Conservation (phyloP, 1,284 basidiomycete genomes). For the Ceratorhiza oryzae-sativae region DNA sequence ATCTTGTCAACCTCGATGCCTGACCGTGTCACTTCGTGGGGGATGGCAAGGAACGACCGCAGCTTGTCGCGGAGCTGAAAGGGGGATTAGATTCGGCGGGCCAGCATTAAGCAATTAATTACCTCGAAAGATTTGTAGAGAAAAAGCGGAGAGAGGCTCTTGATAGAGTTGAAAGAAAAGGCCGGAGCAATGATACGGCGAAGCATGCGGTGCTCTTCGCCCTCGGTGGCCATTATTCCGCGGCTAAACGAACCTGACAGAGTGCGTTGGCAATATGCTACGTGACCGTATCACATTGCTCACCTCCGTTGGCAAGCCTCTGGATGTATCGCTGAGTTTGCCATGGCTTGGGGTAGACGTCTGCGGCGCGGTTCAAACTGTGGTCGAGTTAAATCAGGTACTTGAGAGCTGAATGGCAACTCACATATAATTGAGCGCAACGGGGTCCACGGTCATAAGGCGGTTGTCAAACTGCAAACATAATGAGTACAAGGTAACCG, state of each 20-base stretch:
- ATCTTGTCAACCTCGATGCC: conserved; percentile 30
- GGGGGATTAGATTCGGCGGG: background rate
- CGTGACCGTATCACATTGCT: background rate
- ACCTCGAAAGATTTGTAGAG: conserved; percentile 71
- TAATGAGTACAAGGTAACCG: background rate
- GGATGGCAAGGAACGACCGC: conserved; percentile 38
- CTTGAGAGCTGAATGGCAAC: background rate
- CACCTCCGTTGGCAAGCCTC: conserved; percentile 41
- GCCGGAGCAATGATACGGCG: conserved; percentile 66
- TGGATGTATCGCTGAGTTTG: conserved; percentile 37
- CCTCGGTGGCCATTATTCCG: conserved; percentile 40
- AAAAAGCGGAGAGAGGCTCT: conserved; percentile 70
- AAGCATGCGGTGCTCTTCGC: conserved; percentile 39
- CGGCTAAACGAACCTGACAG: conserved; percentile 52
- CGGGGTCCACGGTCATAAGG: conserved; percentile 39
- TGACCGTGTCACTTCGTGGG: conserved; percentile 39
- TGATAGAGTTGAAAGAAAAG: conserved; percentile 76
- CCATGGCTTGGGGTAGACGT: conserved; percentile 42
- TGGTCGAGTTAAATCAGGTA: background rate
- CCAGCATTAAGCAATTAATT: conserved; percentile 53
- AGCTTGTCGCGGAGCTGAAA: conserved; percentile 44
- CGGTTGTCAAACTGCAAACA: conserved; percentile 39
- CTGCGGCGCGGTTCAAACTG: conserved; percentile 37
- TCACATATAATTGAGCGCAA: conserved; percentile 50
- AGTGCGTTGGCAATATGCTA: background rate